Conservation (phyloP, 768 basidiomycete genomes). For the Amanita rubescens region DNA sequence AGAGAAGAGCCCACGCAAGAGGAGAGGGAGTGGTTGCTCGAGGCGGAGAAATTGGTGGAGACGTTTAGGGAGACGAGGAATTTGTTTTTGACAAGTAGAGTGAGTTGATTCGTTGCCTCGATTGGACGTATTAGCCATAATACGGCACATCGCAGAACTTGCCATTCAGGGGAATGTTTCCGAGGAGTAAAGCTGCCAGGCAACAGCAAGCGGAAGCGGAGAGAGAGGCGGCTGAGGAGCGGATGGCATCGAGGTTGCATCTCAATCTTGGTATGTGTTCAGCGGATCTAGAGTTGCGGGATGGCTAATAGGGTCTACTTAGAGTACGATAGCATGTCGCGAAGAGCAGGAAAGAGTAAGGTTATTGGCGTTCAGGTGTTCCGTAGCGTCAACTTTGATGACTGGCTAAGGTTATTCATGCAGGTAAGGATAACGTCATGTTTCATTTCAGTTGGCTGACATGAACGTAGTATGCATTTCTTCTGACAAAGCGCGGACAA, state of each 20-base stretch:
- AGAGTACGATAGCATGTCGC: constrained; percentile 53
- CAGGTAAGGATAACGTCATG: constrained; percentile 45
- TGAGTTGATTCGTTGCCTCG: constrained; percentile 26
- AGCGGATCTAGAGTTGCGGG: neutral
- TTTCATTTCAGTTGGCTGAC: neutral
- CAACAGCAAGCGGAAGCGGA: constrained; percentile 23
- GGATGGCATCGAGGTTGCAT: constrained; percentile 71
- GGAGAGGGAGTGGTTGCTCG: constrained; percentile 64
- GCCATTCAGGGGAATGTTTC: constrained; percentile 65
- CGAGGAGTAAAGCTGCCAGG: constrained; percentile 32
- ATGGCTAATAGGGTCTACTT: neutral
- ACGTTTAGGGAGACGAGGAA: constrained; percentile 82
- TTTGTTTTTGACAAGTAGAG: constrained; percentile 73
- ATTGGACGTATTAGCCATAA: neutral
- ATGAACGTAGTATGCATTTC: constrained; percentile 59
- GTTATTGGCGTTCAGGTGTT: constrained; percentile 52
- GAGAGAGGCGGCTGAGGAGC: constrained; percentile 56
- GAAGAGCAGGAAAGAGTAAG: constrained; percentile 37
- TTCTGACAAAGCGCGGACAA: constrained; percentile 55
- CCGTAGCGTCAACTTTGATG: constrained; percentile 73
- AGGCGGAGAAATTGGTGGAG: constrained; percentile 83
- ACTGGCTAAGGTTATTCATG: constrained; percentile 82
- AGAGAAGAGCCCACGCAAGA: constrained; percentile 22
- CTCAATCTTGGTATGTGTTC: constrained; percentile 54
- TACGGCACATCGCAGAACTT: constrained; percentile 40